phyloP scores from a whole-genome alignment of 2,329 filamentous ascomycete species.

The Penicillium paneum region DNA sequence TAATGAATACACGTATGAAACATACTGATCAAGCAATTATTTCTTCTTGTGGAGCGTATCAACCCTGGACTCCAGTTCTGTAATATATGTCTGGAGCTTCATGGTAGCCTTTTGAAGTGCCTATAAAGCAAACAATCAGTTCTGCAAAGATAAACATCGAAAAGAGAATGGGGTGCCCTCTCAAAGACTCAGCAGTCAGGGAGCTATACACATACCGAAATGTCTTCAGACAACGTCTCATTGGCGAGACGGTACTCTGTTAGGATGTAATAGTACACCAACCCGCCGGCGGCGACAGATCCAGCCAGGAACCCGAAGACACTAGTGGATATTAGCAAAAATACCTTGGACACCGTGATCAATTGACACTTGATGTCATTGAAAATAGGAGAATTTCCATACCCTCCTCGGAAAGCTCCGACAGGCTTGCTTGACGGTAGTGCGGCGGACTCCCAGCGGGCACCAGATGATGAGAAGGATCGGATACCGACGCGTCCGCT shows the following conservation, averaged over 20 bases:
- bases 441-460: conserved; percentile 37
- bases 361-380: background rate
- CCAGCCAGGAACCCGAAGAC: conserved; percentile 90
- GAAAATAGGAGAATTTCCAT: conserved; percentile 31
- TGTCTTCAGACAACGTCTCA: conserved; percentile 89
- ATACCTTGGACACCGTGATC: background rate
- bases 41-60: conserved; percentile 67
- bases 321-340: conserved; percentile 47
- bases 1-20: conserved; percentile 7
- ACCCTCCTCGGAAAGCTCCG: conserved; percentile 71
- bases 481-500: conserved; percentile 25
- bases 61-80: conserved; percentile 76
- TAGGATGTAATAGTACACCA: conserved; percentile 88
- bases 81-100: conserved; percentile 78
- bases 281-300: conserved; percentile 71
- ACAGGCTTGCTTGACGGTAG: conserved; percentile 62
- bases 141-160: background rate
- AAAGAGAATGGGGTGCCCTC: conserved; percentile 2
- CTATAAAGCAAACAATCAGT: conserved; percentile 45
- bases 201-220: conserved; percentile 69
- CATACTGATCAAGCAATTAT: conserved; percentile 31
- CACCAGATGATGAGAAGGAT: conserved; percentile 39
- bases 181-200: background rate
- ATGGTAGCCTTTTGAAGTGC: conserved; percentile 84
- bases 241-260: conserved; percentile 93